A percentile compares a stretch with the other conserved stretches of the same genome.
phyloP scores from a whole-genome alignment of 176 grass and related monocot genomes.

The Coix lacrymajobi region DNA sequence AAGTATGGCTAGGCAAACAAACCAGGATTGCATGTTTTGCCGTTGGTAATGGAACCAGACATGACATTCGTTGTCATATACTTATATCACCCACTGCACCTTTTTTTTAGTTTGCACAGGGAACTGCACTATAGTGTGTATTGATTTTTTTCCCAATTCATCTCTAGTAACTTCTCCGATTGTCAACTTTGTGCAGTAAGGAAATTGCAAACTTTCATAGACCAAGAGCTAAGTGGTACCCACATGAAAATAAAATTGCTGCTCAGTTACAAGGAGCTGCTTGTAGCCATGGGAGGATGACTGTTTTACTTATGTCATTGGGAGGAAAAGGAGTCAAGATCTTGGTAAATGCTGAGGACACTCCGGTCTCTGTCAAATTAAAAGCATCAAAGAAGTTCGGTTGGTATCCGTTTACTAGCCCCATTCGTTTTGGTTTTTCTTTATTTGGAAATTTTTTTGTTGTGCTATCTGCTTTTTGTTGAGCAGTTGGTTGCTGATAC shows the following conservation, averaged over 20 bases:
- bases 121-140: not conserved
- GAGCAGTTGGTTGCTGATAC: not conserved
- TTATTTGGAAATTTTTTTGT: slow-evolving; percentile 6
- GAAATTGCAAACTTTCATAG: slow-evolving; percentile 92
- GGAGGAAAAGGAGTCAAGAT: slow-evolving; percentile 81
- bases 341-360: slow-evolving; percentile 77
- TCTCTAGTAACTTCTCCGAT: slow-evolving; percentile 1
- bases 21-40: not conserved
- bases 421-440: not conserved
- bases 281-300: slow-evolving; percentile 66
- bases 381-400: slow-evolving; percentile 97
- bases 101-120: not conserved
- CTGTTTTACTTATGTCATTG: slow-evolving; percentile 72
- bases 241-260: slow-evolving; percentile 82
- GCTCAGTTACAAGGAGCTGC: slow-evolving; percentile 50
- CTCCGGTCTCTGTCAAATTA: slow-evolving; percentile 60
- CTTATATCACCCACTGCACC: not conserved
- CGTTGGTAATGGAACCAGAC: not conserved
- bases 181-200: slow-evolving; percentile 54
- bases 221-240: slow-evolving; percentile 92
- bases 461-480: not conserved
- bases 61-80: not conserved
- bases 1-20: not conserved
- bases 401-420: slow-evolving; percentile 28
- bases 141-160: not conserved